These are phyloP conservation scores for Cystobasidium slooffiae DNA, from an alignment of 1,284 basidiomycete genomes.

Conservation along the genomic window DNA sequence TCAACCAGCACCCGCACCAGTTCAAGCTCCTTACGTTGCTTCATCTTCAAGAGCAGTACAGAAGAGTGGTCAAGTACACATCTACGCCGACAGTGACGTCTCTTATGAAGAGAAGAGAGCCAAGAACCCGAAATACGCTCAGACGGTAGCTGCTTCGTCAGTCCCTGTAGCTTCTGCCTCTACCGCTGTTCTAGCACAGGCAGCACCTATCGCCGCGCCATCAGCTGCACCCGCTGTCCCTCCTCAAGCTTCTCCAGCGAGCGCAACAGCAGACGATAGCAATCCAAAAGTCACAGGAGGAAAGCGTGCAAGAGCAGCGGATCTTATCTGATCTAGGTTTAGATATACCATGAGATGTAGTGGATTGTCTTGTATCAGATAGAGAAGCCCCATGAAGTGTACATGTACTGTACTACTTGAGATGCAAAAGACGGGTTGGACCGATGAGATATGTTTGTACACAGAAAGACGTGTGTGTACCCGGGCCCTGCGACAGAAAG, in stretches of 20 bases:
- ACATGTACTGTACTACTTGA: too few species aligned
- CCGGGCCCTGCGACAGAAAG: too few species aligned
- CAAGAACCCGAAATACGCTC: slow-evolving; percentile 72
- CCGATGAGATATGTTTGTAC: too few species aligned
- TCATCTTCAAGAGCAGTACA: slow-evolving; percentile 63
- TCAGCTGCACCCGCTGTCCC: slow-evolving; percentile 48
- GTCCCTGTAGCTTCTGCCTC: slow-evolving; percentile 4
- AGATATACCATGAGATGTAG: background rate
- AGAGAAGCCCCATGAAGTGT: background rate
- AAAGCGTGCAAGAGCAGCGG: slow-evolving; percentile 44
- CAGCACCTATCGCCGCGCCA: background rate
- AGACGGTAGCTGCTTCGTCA: slow-evolving; percentile 57
- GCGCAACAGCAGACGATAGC: background rate
- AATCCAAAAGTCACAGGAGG: slow-evolving; percentile 22
- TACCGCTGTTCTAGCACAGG: background rate
- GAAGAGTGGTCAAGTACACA: slow-evolving; percentile 76
- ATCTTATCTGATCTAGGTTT: slow-evolving; percentile 34
- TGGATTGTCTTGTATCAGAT: background rate
- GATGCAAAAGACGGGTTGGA: too few species aligned
- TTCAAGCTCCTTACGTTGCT: slow-evolving; percentile 62
- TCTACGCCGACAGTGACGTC: slow-evolving; percentile 76
- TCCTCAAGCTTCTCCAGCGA: background rate
- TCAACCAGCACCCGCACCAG: slow-evolving; percentile 48
- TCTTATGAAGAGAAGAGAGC: slow-evolving; percentile 80
- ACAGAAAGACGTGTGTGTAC: too few species aligned